These are phyloP conservation scores for Chaetomium fimeti DNA, from an alignment of 495 filamentous ascomycete species.

Conservation along the genomic window DNA sequence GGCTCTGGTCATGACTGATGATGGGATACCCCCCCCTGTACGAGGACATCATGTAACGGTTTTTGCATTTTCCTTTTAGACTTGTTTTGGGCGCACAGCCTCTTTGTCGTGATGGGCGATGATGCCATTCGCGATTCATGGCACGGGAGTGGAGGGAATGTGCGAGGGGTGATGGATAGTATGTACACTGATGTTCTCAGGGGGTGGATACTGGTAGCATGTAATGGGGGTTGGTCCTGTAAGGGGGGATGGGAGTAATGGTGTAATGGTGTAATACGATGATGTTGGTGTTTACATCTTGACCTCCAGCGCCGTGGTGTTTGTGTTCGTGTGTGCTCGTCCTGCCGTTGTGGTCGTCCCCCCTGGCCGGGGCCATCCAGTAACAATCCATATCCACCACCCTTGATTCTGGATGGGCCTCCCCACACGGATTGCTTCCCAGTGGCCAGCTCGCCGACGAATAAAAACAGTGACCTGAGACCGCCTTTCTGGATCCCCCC, in stretches of 20 bases:
- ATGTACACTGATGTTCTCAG: constrained; percentile 5
- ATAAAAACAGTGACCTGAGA: neutral
- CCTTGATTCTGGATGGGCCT: too few species aligned
- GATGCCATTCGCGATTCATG: constrained; percentile 11
- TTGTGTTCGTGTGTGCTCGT: neutral
- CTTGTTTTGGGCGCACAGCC: constrained; percentile 15
- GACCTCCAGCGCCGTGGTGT: neutral
- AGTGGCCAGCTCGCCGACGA: neutral
- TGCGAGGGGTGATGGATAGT: neutral
- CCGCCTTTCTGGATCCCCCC: neutral
- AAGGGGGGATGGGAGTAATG: neutral
- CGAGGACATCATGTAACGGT: constrained; percentile 17
- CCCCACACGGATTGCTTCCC: neutral
- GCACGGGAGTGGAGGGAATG: constrained; percentile 1
- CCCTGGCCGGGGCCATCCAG: too few species aligned
- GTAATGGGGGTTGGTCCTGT: neutral
- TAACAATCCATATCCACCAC: too few species aligned
- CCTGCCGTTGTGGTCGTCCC: too few species aligned
- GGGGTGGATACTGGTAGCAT: neutral
- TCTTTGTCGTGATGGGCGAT: constrained; percentile 18
- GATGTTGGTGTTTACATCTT: constrained; percentile 1
- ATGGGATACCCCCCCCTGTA: constrained; percentile 10
- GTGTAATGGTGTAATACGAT: neutral
- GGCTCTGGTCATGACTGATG: constrained; percentile 10
- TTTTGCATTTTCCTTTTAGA: constrained; percentile 17